Evolutionary conservation across 2,329 filamentous ascomycete species (phyloP).

Genomic region (Trichoderma sp.): DNA sequence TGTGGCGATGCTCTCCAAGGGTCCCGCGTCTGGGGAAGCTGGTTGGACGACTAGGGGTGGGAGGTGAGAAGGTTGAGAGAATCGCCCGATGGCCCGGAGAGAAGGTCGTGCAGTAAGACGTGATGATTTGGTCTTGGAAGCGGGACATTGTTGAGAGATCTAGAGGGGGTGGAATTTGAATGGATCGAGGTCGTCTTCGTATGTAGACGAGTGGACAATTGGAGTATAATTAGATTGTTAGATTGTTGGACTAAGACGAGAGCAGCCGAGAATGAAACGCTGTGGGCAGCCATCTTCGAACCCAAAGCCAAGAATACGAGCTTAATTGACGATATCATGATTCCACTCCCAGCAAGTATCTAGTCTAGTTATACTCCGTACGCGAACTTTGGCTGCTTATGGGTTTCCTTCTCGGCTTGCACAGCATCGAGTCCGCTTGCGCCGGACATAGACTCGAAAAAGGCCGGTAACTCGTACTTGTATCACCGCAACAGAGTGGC

Average conservation of each 20-base stretch:
- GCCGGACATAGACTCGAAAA: neutral
- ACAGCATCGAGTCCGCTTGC: neutral
- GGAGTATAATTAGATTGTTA: neutral
- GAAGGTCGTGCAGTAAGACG: neutral
- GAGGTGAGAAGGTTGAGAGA: neutral
- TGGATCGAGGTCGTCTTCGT: neutral
- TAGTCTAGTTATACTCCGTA: neutral
- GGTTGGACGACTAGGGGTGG: slow-evolving; percentile 1
- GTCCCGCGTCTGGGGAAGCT: neutral
- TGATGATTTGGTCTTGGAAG: neutral
- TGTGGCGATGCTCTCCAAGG: slow-evolving; percentile 14
- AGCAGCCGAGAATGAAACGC: neutral
- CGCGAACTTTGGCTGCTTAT: neutral
- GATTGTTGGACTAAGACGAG: neutral
- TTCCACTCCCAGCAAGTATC: neutral
- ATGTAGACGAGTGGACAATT: neutral
- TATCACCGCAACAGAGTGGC: neutral
- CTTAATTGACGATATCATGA: neutral
- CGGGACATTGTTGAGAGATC: neutral
- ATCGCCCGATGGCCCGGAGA: slow-evolving; percentile 11
- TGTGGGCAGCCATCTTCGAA: slow-evolving; percentile 4
- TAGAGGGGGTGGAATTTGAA: neutral
- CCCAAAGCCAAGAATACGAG: slow-evolving; percentile 13
- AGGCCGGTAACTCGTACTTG: neutral
- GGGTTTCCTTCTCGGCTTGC: neutral